A percentile compares a stretch with the other conserved stretches of the same genome.
phyloP scores from a whole-genome alignment of 495 filamentous ascomycete species.

The Lentithecium fluviatile region DNA sequence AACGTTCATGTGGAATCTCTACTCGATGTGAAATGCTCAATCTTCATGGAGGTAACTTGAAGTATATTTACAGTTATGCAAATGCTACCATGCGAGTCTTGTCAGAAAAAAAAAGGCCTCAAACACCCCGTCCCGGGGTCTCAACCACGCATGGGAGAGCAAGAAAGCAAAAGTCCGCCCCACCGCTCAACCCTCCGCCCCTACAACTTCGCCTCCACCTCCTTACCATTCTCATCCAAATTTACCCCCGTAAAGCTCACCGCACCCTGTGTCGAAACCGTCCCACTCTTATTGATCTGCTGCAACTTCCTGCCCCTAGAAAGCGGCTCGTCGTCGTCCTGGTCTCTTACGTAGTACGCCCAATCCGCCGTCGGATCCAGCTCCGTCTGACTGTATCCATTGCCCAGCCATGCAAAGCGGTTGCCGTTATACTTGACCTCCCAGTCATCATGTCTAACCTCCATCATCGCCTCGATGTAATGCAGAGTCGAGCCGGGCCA shows the following conservation, averaged over 20 bases:
- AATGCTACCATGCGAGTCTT: too few species aligned
- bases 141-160: too few species aligned
- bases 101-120: too few species aligned
- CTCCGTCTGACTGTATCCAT: conserved; percentile 43
- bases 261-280: conserved; percentile 11
- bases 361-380: conserved; percentile 41
- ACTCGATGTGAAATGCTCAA: too few species aligned
- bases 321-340: conserved; percentile 43
- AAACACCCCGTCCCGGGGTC: too few species aligned
- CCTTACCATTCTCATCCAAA: neutral
- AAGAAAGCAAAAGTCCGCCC: too few species aligned
- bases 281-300: conserved; percentile 39
- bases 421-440: conserved; percentile 49
- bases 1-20: too few species aligned
- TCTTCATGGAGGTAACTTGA: too few species aligned
- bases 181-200: too few species aligned
- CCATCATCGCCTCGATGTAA: conserved; percentile 53
- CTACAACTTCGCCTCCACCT: neutral
- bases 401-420: conserved; percentile 52
- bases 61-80: too few species aligned
- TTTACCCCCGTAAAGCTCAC: conserved; percentile 23
- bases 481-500: conserved; percentile 44
- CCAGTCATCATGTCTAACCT: conserved; percentile 53
- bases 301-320: conserved; percentile 36
- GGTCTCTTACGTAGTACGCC: conserved; percentile 46